Evolutionary conservation across 2,329 filamentous ascomycete genomes (phyloP).

Genomic region (Byssochlamys sp.): DNA sequence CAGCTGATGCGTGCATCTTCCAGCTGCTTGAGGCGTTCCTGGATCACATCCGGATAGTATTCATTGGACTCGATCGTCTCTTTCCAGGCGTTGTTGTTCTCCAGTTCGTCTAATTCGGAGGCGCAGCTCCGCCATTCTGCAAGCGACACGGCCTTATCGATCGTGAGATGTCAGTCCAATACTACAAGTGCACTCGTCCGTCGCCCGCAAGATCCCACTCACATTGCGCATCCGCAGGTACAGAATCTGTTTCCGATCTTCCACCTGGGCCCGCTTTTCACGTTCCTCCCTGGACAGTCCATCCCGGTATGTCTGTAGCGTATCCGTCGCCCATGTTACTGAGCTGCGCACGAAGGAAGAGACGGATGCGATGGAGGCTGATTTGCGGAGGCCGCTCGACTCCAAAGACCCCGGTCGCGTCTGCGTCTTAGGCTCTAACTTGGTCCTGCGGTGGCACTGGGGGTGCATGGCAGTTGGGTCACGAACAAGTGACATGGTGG

Average conservation of each 20-base stretch:
- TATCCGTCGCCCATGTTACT: constrained; percentile 26
- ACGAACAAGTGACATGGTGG: constrained; percentile 23
- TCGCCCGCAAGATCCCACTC: constrained; percentile 23
- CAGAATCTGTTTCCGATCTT: constrained; percentile 54
- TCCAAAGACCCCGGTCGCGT: not conserved
- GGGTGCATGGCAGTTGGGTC: constrained; percentile 22
- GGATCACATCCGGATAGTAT: constrained; percentile 62
- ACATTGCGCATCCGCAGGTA: constrained; percentile 58
- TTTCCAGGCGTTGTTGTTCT: constrained; percentile 78
- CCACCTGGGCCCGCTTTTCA: constrained; percentile 37
- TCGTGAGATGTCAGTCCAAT: not conserved
- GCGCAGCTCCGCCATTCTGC: constrained; percentile 69
- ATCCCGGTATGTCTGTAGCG: constrained; percentile 38
- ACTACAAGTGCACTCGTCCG: not conserved
- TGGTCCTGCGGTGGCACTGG: constrained; percentile 18
- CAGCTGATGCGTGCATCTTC: constrained; percentile 62
- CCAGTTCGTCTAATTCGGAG: constrained; percentile 64
- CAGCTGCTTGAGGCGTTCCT: constrained; percentile 60
- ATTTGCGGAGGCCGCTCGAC: constrained; percentile 13
- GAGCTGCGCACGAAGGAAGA: constrained; percentile 26
- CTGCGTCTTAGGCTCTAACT: constrained; percentile 2
- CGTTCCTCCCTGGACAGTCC: constrained; percentile 45
- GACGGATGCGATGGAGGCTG: constrained; percentile 22
- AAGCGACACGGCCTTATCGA: constrained; percentile 53
- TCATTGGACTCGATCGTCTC: constrained; percentile 54